Conservation (phyloP, 805 yeast species). For the Metschnikowia drakensbergensis region DNA sequence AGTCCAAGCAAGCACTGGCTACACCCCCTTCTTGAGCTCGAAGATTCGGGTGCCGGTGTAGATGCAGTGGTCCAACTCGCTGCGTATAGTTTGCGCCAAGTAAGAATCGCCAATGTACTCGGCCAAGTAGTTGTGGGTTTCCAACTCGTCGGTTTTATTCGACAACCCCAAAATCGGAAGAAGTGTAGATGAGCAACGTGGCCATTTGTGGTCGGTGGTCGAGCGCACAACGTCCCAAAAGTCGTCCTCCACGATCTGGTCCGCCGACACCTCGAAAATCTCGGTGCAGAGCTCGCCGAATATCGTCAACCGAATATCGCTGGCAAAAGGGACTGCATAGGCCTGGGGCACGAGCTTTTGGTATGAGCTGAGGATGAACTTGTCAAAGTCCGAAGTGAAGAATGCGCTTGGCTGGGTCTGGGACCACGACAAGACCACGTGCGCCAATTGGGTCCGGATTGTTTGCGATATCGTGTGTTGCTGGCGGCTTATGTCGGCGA, state of each 20-base stretch:
- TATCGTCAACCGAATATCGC: constrained; percentile 22
- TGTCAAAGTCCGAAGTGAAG: constrained; percentile 18
- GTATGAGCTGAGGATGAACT: constrained; percentile 21
- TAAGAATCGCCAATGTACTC: constrained; percentile 6
- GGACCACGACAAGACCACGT: constrained; percentile 17
- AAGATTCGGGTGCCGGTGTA: constrained; percentile 36
- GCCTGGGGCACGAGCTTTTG: constrained; percentile 8
- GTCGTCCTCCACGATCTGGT: constrained; percentile 15
- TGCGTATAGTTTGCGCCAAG: constrained; percentile 16
- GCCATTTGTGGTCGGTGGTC: constrained; percentile 34
- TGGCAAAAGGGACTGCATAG: constrained; percentile 8
- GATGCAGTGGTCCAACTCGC: constrained; percentile 30
- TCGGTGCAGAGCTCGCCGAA: constrained; percentile 32
- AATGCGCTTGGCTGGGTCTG: not conserved
- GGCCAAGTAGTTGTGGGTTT: constrained; percentile 26
- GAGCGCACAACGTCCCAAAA: constrained; percentile 21
- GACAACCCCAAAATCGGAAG: constrained; percentile 35
- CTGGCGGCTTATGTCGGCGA: constrained; percentile 15
- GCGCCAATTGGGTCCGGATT: constrained; percentile 19
- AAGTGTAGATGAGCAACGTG: constrained; percentile 33
- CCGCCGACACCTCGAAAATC: constrained; percentile 21
- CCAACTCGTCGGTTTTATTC: constrained; percentile 32
- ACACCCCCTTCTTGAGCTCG: constrained; percentile 14
- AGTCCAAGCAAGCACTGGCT: not conserved
- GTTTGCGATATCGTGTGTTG: constrained; percentile 17